Evolutionary conservation across 2,329 filamentous ascomycete genomes (phyloP).

Genomic region (Paraphaeosphaeria sporulosa): DNA sequence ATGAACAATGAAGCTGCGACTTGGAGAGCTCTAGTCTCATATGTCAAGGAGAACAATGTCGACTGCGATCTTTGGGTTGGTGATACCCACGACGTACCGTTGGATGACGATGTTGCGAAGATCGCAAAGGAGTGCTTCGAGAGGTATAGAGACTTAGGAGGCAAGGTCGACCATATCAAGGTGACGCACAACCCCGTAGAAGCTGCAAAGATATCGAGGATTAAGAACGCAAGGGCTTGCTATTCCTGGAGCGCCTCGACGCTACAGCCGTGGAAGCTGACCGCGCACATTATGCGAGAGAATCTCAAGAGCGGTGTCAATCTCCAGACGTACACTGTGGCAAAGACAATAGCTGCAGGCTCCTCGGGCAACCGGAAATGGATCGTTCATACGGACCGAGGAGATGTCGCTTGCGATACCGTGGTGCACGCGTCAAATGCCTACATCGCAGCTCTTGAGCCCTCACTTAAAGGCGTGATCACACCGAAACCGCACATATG

Average conservation of each 20-base stretch:
- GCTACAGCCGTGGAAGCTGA: slow-evolving; percentile 38
- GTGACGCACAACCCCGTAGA: slow-evolving; percentile 29
- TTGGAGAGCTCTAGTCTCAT: slow-evolving; percentile 31
- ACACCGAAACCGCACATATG: slow-evolving; percentile 42
- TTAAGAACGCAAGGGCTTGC: slow-evolving; percentile 33
- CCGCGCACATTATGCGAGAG: slow-evolving; percentile 35
- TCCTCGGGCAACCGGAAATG: slow-evolving; percentile 20
- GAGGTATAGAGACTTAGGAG: slow-evolving; percentile 28
- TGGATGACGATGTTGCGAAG: slow-evolving; percentile 33
- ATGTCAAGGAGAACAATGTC: slow-evolving; percentile 30
- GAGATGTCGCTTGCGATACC: slow-evolving; percentile 26
- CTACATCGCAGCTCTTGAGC: slow-evolving; percentile 36
- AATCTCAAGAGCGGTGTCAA: slow-evolving; percentile 29
- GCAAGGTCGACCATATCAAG: slow-evolving; percentile 31
- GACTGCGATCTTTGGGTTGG: slow-evolving; percentile 40
- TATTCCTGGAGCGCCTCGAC: slow-evolving; percentile 37
- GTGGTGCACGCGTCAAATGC: slow-evolving; percentile 37
- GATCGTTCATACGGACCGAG: slow-evolving; percentile 29
- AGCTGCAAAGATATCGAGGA: slow-evolving; percentile 23
- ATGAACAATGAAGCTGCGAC: slow-evolving; percentile 36
- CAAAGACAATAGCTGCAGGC: slow-evolving; percentile 17
- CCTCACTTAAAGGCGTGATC: slow-evolving; percentile 29
- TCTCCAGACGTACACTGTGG: slow-evolving; percentile 33
- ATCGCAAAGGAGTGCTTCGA: slow-evolving; percentile 29
- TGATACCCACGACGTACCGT: slow-evolving; percentile 35